phyloP scores from a whole-genome alignment of 306 rosid genomes.

The Cercis canadensis region DNA sequence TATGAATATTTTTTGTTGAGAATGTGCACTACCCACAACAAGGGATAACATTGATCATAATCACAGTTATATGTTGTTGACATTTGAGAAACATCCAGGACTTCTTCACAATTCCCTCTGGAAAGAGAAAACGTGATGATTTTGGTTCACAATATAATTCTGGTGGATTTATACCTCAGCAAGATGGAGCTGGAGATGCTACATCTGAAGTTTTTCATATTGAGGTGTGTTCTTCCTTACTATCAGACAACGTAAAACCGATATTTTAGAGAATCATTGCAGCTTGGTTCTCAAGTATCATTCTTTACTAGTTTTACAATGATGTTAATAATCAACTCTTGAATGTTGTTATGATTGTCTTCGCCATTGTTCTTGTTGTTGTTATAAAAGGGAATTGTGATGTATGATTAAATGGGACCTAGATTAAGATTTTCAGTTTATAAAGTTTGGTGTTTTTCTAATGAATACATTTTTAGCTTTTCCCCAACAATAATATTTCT shows the following conservation, averaged over 20 bases:
- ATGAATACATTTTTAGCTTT: not conserved
- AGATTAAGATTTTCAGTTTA: constrained; percentile 1
- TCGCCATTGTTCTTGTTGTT: no score
- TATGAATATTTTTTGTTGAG: constrained; percentile 17
- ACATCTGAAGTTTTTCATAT: constrained; percentile 63
- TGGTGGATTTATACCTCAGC: constrained; percentile 92
- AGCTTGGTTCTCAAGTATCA: not conserved
- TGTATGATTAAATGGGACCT: constrained; percentile 6
- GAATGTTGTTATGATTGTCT: not conserved
- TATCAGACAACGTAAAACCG: constrained; percentile 10
- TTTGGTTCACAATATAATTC: constrained; percentile 72
- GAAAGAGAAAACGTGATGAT: constrained; percentile 96
- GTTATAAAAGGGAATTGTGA: not conserved
- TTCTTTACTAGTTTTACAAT: constrained; percentile 21
- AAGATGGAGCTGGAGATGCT: constrained; percentile 96
- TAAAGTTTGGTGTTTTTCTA: not conserved
- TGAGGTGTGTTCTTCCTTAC: constrained; percentile 59
- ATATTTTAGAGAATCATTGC: not conserved
- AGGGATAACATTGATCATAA: constrained; percentile 11
- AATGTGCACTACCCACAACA: constrained; percentile 18
- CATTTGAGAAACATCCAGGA: constrained; percentile 64
- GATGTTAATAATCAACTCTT: not conserved
- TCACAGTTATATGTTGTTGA: constrained; percentile 32
- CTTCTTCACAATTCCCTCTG: constrained; percentile 65
- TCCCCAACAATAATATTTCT: not conserved